A percentile compares a stretch with the other conserved stretches of the same genome.
Evolutionary conservation across 1,139 yeast genomes (phyloP).

Genomic region (Candida labiduridarum): DNA sequence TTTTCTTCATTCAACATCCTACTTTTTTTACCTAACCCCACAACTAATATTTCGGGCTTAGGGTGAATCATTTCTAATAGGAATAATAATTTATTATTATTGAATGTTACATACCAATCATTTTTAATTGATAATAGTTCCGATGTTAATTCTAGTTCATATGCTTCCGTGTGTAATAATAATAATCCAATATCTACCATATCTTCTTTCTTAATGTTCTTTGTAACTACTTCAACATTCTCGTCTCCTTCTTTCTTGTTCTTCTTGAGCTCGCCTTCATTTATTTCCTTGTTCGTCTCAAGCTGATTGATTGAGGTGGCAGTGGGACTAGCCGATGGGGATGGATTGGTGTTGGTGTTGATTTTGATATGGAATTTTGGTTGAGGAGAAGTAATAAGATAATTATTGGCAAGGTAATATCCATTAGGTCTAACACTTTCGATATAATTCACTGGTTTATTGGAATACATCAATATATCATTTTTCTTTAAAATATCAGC

Average conservation of each 20-base stretch:
- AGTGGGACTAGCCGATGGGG: too few relatives aligned
- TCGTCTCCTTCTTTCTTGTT: too few relatives aligned
- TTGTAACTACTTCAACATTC: too few relatives aligned
- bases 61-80: constrained; percentile 65
- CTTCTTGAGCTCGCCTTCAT: too few relatives aligned
- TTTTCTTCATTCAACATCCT: constrained; percentile 63
- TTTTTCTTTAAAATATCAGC: constrained; percentile 48
- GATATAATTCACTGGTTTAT: constrained; percentile 47
- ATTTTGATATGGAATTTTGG: constrained; percentile 18
- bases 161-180: constrained; percentile 64
- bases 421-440: constrained; percentile 46
- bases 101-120: constrained; percentile 48
- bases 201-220: too few relatives aligned
- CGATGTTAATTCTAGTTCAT: constrained; percentile 55
- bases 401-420: constrained; percentile 41
- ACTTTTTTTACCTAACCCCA: constrained; percentile 69
- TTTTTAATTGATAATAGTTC: constrained; percentile 30
- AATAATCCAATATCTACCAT: constrained; percentile 46
- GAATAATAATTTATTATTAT: constrained; percentile 36
- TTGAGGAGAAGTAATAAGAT: constrained; percentile 50
- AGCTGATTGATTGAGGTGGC: too few relatives aligned
- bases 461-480: constrained; percentile 46
- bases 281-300: too few relatives aligned
- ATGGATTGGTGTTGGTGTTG: neutral
- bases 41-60: constrained; percentile 72